Base-by-base conservation (phyloP, 306 rosid species). In the Urtica urens region DNA sequence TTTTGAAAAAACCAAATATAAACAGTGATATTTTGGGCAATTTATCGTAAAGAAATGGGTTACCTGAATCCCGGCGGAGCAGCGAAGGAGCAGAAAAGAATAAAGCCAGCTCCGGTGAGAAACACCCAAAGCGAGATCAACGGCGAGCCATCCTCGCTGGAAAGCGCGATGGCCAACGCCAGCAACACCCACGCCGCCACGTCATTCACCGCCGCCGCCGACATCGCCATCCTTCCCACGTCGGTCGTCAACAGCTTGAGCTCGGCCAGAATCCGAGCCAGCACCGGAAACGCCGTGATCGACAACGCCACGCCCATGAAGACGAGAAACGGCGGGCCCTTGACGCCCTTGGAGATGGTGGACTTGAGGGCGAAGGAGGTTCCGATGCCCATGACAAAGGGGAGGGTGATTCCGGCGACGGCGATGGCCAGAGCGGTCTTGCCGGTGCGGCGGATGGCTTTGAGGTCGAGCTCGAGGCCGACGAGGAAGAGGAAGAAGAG, bases 181-280 rank as follows among this genome's bases (percentile, higher is more conserved):
- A 88, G 96, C 56, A 88, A 69, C 67, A 88, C 72, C 96, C 96
- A 88, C 9, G 96, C 96, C 17, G 74, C 83, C 46, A 88, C 73
- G 45, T 88, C 96, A 31, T 88, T 88, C 16, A 88, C 74, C 37
- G 96, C 96, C 21, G 96, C 96, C 24, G 95, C 96, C 9, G 96
- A 83, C 93, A 88, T 81, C 14, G 96, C 96, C 65, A 73, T 70
- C 46, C 73, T 65, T 7, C 96, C 96, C 51, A 88, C 59, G 43
- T 69, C 65, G 25, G 93, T 83, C 10, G 95, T 88, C 52, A 88
- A 57, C 48, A 88, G 96, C 78, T 81, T 88, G 51, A 88, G 78
- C 78, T 88, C 96, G 0, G 95, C 95, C 58, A 88, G 49, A 46
- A 88, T 83, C 30, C 93, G 95, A 4, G 96, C 96, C 38, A 88